Percentiles rank a stretch among this genome's conserved stretches.
These are phyloP conservation scores for Solanum appendiculatum DNA, from an alignment of 257 asterid species.

Conservation along the genomic window DNA sequence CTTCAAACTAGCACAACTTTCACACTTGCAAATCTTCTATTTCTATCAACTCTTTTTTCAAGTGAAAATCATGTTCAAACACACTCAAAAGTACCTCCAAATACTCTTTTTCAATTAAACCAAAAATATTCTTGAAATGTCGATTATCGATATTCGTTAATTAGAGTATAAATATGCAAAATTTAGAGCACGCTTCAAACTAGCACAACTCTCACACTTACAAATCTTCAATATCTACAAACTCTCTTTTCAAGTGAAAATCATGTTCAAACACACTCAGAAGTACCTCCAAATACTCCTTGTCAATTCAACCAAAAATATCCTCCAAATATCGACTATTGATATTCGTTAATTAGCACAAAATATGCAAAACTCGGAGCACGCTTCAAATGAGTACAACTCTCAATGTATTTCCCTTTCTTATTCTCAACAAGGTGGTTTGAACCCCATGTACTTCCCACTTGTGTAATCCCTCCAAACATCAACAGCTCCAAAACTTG, in stretches of 20 bases:
- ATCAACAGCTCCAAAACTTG: slow-evolving; percentile 59
- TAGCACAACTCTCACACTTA: background rate
- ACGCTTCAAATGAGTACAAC: background rate
- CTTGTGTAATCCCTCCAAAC: slow-evolving; percentile 58
- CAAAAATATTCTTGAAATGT: background rate
- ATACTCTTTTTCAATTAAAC: background rate
- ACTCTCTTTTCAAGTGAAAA: background rate
- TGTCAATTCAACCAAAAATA: background rate
- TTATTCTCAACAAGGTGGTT: slow-evolving; percentile 44
- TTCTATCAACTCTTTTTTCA: background rate
- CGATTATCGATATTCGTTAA: background rate
- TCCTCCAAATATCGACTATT: background rate
- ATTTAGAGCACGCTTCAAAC: background rate
- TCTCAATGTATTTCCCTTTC: background rate
- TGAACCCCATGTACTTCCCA: slow-evolving; percentile 82
- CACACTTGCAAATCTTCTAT: background rate
- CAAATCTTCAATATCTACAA: background rate
- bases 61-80: background rate
- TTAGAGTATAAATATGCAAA: background rate
- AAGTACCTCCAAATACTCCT: background rate
- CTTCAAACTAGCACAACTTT: background rate
- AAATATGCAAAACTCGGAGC: background rate
- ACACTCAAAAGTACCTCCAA: background rate
- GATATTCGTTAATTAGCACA: background rate
- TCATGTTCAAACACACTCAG: background rate